Evolutionary conservation across 2,329 filamentous ascomycete genomes (phyloP).

Genomic region (Xylariaceae sp.): DNA sequence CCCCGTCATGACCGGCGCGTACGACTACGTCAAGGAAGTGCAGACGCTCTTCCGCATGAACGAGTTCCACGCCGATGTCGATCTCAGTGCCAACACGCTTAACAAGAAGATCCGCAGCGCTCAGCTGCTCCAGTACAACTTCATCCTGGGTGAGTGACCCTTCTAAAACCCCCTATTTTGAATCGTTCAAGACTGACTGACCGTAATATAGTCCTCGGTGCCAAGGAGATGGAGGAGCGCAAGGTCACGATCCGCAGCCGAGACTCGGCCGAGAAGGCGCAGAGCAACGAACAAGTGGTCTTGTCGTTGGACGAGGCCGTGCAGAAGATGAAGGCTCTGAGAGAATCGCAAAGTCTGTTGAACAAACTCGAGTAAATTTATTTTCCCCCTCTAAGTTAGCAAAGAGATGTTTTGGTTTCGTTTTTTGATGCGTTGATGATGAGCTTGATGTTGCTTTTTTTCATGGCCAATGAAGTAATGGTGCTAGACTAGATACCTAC

Average conservation of each 20-base stretch:
- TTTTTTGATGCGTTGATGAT: too few species aligned
- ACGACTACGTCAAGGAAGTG: constrained; percentile 71
- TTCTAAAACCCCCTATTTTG: background rate
- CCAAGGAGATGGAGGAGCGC: constrained; percentile 25
- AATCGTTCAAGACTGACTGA: background rate
- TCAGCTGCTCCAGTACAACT: constrained; percentile 78
- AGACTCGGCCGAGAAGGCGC: constrained; percentile 23
- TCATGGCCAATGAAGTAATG: background rate
- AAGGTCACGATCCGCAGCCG: constrained; percentile 27
- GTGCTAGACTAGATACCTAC: constrained; percentile 6
- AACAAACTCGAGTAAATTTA: constrained; percentile 16
- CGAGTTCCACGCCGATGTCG: constrained; percentile 65
- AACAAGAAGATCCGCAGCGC: constrained; percentile 85
- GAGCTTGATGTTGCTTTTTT: background rate
- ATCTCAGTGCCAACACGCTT: constrained; percentile 71
- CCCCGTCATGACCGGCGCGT: constrained; percentile 66
- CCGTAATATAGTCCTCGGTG: constrained; percentile 22
- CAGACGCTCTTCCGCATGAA: constrained; percentile 61
- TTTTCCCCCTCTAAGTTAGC: background rate
- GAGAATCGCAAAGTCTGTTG: constrained; percentile 9
- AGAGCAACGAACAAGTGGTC: constrained; percentile 24
- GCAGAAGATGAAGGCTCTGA: constrained; percentile 18
- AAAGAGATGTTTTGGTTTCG: background rate
- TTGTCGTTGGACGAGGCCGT: constrained; percentile 23
- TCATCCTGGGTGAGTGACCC: constrained; percentile 59